A percentile compares a stretch with the other conserved stretches of the same genome.
Conservation (phyloP, 2,329 filamentous ascomycete genomes). For the Ceratocystis lukuohia region DNA sequence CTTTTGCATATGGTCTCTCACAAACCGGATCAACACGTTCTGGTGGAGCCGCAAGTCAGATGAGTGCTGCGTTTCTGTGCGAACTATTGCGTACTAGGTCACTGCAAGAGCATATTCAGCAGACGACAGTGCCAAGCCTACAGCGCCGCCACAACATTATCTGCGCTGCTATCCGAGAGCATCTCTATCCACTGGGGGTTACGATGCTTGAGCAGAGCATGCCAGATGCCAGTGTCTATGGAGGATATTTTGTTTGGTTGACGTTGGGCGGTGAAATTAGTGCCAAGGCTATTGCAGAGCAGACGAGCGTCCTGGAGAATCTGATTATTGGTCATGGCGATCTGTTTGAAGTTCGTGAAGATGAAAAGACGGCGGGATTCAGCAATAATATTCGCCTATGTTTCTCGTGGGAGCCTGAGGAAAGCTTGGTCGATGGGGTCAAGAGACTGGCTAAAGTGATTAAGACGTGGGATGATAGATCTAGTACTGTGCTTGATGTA, state of each 20-base stretch:
- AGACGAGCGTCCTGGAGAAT: conserved; percentile 48
- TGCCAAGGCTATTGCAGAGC: conserved; percentile 41
- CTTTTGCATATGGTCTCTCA: conserved; percentile 37
- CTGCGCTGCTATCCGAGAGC: conserved; percentile 41
- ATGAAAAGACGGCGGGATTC: conserved; percentile 42
- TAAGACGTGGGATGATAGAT: conserved; percentile 24
- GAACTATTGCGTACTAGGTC: conserved; percentile 34
- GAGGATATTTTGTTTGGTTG: conserved; percentile 82
- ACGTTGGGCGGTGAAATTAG: conserved; percentile 41
- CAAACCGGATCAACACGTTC: conserved; percentile 41
- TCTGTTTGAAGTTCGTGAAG: conserved; percentile 54
- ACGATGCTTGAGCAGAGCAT: conserved; percentile 29
- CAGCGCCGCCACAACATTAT: conserved; percentile 37
- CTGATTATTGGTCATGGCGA: conserved; percentile 55
- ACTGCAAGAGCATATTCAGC: conserved; percentile 33
- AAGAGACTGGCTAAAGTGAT: conserved; percentile 43
- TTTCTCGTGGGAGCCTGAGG: conserved; percentile 59
- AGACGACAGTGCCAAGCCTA: conserved; percentile 33
- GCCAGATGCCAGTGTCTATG: conserved; percentile 40
- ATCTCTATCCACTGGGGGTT: conserved; percentile 52
- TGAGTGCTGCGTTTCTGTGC: conserved; percentile 39
- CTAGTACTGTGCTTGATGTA: conserved; percentile 15
- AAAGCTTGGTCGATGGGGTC: conserved; percentile 53
- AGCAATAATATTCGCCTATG: conserved; percentile 49
- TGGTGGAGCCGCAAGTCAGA: conserved; percentile 44